Evolutionary conservation across 257 asterid species (phyloP).

Genomic region (Galeopsis tetrahit): DNA sequence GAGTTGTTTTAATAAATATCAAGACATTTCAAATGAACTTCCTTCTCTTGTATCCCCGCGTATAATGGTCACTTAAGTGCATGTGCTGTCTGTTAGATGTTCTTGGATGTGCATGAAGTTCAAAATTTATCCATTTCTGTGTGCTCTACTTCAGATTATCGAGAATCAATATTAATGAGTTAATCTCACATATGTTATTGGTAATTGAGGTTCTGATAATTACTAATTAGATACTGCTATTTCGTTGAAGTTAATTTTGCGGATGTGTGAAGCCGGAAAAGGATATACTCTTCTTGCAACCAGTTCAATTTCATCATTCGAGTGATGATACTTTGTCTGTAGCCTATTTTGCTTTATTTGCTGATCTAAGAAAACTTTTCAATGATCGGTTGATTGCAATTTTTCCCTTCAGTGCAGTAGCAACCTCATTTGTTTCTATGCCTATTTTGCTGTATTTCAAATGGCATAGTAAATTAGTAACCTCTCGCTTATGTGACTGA

Average conservation of each 20-base stretch:
- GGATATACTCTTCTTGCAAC: neutral
- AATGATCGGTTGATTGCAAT: neutral
- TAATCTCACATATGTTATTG: neutral
- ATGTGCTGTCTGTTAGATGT: slow-evolving; percentile 9
- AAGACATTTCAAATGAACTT: neutral
- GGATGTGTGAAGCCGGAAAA: slow-evolving; percentile 5
- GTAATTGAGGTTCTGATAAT: slow-evolving; percentile 4
- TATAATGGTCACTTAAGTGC: slow-evolving; percentile 16
- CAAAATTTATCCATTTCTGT: slow-evolving; percentile 11
- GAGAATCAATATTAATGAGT: neutral
- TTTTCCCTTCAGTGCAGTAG: neutral
- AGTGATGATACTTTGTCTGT: slow-evolving; percentile 7
- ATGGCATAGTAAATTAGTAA: neutral
- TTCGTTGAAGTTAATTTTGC: slow-evolving; percentile 15
- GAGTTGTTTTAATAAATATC: neutral
- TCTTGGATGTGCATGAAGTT: slow-evolving; percentile 14
- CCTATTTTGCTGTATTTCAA: slow-evolving; percentile 15
- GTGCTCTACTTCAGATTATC: neutral
- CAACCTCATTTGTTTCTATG: slow-evolving; percentile 8
- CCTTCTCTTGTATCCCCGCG: neutral
- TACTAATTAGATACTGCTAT: neutral
- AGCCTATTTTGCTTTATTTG: neutral
- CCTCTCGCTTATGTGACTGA: slow-evolving; percentile 14
- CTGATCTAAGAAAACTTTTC: slow-evolving; percentile 3
- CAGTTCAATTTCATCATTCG: slow-evolving; percentile 11